Evolutionary conservation across 2,329 filamentous ascomycete genomes (phyloP).

Genomic region (Amylocarpus encephaloides): DNA sequence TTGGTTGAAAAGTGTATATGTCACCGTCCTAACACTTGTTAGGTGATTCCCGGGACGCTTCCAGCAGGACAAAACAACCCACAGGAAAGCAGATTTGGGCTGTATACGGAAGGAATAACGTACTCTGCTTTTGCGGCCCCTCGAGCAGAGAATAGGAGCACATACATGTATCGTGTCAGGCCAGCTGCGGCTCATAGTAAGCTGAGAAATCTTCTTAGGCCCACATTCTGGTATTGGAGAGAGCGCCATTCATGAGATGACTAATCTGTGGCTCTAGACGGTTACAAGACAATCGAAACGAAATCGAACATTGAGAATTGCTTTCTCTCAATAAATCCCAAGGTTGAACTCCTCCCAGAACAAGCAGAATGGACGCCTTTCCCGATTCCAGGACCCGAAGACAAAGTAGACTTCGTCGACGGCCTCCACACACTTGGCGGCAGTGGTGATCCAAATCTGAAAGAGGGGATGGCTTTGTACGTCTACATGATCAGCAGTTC

Average conservation of each 20-base stretch:
- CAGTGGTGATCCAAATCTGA: constrained; percentile 43
- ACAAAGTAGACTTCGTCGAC: constrained; percentile 43
- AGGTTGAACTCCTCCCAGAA: constrained; percentile 39
- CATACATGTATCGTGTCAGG: constrained; percentile 39
- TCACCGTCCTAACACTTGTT: too few relatives aligned
- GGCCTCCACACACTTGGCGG: constrained; percentile 44
- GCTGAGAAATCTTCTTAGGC: constrained; percentile 8
- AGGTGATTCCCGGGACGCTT: constrained; percentile 36
- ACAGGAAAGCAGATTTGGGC: constrained; percentile 37
- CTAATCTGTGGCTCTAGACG: constrained; percentile 40
- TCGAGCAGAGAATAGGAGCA: constrained; percentile 36
- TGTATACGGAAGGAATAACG: constrained; percentile 41
- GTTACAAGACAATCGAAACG: constrained; percentile 33
- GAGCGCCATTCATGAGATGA: constrained; percentile 55
- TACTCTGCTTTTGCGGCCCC: constrained; percentile 39
- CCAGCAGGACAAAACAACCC: constrained; percentile 38
- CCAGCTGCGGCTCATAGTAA: constrained; percentile 38
- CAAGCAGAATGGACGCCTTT: constrained; percentile 45
- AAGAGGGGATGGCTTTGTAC: constrained; percentile 43
- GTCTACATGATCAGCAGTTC: constrained; percentile 41
- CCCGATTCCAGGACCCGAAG: constrained; percentile 30
- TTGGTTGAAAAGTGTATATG: too few relatives aligned
- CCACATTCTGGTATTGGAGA: not conserved
- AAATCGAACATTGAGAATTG: constrained; percentile 70
- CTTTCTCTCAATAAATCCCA: constrained; percentile 41